phyloP scores from a whole-genome alignment of 805 yeast species.

The Metschnikowia baotianmanensis region DNA sequence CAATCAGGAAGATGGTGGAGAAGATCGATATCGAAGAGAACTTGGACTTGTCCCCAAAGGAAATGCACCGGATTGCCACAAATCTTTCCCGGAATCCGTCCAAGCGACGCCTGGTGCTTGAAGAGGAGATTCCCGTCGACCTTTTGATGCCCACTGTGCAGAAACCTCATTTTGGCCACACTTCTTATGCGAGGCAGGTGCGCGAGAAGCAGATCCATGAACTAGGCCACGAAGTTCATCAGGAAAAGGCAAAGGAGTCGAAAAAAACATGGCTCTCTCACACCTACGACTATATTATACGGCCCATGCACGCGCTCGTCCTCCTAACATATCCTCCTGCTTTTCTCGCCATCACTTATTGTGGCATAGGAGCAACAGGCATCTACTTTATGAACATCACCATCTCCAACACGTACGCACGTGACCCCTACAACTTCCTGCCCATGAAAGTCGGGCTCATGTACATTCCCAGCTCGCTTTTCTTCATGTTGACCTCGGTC shows the following conservation, averaged over 20 bases:
- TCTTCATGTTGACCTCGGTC: slow-evolving; percentile 73
- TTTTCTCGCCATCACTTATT: slow-evolving; percentile 56
- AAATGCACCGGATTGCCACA: slow-evolving; percentile 32
- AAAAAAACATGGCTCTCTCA: slow-evolving; percentile 1
- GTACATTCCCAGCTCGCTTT: slow-evolving; percentile 80
- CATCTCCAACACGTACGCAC: slow-evolving; percentile 58
- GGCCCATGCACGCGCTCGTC: slow-evolving; percentile 61
- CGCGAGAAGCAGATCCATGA: slow-evolving; percentile 20
- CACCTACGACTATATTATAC: slow-evolving; percentile 46
- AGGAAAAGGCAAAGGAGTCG: too few species aligned
- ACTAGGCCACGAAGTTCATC: too few species aligned
- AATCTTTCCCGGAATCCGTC: slow-evolving; percentile 25
- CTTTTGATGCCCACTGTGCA: slow-evolving; percentile 38
- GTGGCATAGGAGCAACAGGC: slow-evolving; percentile 66
- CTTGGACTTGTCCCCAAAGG: slow-evolving; percentile 15
- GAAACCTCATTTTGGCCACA: slow-evolving; percentile 32
- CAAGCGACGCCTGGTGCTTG: slow-evolving; percentile 14
- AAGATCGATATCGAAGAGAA: background rate
- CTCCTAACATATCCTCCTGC: slow-evolving; percentile 76
- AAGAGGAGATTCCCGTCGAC: slow-evolving; percentile 36
- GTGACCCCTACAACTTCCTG: slow-evolving; percentile 69
- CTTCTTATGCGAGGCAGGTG: slow-evolving; percentile 30
- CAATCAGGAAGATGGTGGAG: slow-evolving; percentile 18
- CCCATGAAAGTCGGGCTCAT: slow-evolving; percentile 67
- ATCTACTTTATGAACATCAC: slow-evolving; percentile 75